These are phyloP conservation scores for Phialophora macrospora DNA, from an alignment of 2,329 filamentous ascomycete genomes.

Conservation along the genomic window DNA sequence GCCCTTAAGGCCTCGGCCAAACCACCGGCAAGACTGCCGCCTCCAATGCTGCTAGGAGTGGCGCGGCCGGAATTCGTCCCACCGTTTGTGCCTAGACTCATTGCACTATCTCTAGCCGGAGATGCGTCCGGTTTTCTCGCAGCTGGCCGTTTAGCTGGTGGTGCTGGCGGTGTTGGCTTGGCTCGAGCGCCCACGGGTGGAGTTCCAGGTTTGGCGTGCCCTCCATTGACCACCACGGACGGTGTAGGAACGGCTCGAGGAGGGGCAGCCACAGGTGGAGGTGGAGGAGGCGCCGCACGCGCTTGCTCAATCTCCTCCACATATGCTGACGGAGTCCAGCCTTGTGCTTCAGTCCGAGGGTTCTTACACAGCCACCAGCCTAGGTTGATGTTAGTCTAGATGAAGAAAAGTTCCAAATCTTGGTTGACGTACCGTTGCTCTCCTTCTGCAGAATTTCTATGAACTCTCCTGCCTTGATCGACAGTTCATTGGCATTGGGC, in stretches of 20 bases:
- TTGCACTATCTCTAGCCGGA: slow-evolving; percentile 67
- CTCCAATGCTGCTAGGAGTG: slow-evolving; percentile 65
- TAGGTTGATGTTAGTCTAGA: slow-evolving; percentile 46
- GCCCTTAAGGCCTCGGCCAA: slow-evolving; percentile 79
- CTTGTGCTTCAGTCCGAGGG: slow-evolving; percentile 69
- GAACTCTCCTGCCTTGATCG: slow-evolving; percentile 77
- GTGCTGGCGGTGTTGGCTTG: slow-evolving; percentile 73
- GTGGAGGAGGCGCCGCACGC: slow-evolving; percentile 63
- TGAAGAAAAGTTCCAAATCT: slow-evolving; percentile 1
- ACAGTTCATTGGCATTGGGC: slow-evolving; percentile 82
- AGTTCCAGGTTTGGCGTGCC: slow-evolving; percentile 4
- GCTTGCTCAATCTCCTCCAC: slow-evolving; percentile 75
- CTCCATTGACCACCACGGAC: slow-evolving; percentile 47
- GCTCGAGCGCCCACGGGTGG: slow-evolving; percentile 19
- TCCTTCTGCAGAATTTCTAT: slow-evolving; percentile 94
- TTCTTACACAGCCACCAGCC: slow-evolving; percentile 97
- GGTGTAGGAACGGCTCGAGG: slow-evolving; percentile 65
- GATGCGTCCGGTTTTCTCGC: slow-evolving; percentile 70
- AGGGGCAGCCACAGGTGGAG: slow-evolving; percentile 53
- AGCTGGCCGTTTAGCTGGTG: slow-evolving; percentile 78
- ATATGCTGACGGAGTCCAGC: slow-evolving; percentile 93
- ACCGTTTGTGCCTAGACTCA: slow-evolving; percentile 54
- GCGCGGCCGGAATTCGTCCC: slow-evolving; percentile 69
- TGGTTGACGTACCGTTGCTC: slow-evolving; percentile 74
- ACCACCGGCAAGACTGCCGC: slow-evolving; percentile 70